Percentiles rank a stretch among this genome's conserved stretches.
Conservation (phyloP, 2,329 filamentous ascomycete genomes). For the Arthrobotrys entomopaga region DNA sequence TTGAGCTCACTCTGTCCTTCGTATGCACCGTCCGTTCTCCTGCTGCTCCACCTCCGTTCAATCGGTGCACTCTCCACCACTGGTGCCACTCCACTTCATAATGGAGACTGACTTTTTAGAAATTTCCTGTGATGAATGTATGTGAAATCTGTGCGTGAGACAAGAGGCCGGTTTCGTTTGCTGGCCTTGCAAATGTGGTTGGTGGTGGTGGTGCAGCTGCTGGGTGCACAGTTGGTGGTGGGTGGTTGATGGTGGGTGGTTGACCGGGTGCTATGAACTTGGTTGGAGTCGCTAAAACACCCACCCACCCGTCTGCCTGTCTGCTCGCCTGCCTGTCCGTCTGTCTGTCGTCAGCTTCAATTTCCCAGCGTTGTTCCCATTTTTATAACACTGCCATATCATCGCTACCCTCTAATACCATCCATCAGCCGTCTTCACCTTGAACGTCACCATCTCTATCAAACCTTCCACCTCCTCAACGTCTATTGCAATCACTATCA, state of each 20-base stretch:
- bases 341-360: slow-evolving; percentile 40
- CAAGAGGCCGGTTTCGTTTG: slow-evolving; percentile 18
- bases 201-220: too few species aligned
- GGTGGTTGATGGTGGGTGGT: too few species aligned
- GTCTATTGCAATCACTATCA: neutral
- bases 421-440: neutral
- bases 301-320: neutral
- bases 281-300: slow-evolving; percentile 19
- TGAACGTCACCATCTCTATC: neutral
- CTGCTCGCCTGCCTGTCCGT: neutral
- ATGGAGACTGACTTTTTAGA: neutral
- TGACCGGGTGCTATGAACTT: neutral
- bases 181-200: neutral
- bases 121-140: neutral
- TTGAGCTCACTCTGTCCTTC: neutral
- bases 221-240: too few species aligned
- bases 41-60: neutral
- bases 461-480: neutral
- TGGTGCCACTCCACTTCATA: neutral
- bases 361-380: neutral
- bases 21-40: neutral
- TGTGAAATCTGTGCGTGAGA: slow-evolving; percentile 1
- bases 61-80: too few species aligned
- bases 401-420: neutral
- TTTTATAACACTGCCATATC: neutral